A percentile compares a stretch with the other conserved stretches of the same genome.
These are phyloP conservation scores for Aspergillus incahuasiensis DNA, from an alignment of 495 filamentous ascomycete genomes.

Conservation along the genomic window DNA sequence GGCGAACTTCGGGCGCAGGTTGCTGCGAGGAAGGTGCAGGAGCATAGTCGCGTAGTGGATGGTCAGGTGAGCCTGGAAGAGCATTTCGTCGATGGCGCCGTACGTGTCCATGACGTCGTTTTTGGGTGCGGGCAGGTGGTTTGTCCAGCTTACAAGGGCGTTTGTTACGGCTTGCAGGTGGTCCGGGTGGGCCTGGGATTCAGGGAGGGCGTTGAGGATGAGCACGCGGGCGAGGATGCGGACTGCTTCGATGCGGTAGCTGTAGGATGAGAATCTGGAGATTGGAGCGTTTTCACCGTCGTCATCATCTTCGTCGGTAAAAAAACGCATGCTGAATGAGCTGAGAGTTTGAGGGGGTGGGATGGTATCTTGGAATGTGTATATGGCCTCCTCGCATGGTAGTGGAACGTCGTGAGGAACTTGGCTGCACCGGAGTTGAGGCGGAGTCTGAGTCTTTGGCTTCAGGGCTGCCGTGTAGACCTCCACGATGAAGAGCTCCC, in stretches of 20 bases:
- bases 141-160: conserved; percentile 42
- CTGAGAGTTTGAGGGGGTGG: conserved; percentile 28
- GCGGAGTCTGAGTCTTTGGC: conserved; percentile 18
- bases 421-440: conserved; percentile 22
- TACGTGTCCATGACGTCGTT: conserved; percentile 37
- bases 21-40: conserved; percentile 38
- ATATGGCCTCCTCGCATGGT: conserved; percentile 37
- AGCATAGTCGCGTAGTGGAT: conserved; percentile 41
- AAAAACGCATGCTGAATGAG: conserved; percentile 34
- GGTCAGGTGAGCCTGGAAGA: conserved; percentile 41
- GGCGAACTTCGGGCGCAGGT: conserved; percentile 27
- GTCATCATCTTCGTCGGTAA: conserved; percentile 27
- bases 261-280: conserved; percentile 33
- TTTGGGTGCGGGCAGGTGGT: conserved; percentile 38
- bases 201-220: conserved; percentile 32
- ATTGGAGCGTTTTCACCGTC: not conserved
- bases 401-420: conserved; percentile 33
- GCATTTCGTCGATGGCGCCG: conserved; percentile 43
- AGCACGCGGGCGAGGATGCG: conserved; percentile 34
- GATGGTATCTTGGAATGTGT: conserved; percentile 25
- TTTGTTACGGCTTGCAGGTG: conserved; percentile 43
- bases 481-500: conserved; percentile 39
- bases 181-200: conserved; percentile 36
- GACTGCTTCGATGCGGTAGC: conserved; percentile 41
- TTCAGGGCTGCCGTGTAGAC: conserved; percentile 32